phyloP scores from a whole-genome alignment of 2,329 filamentous ascomycete species.

The Aspergillus oerlinghausenensis region DNA sequence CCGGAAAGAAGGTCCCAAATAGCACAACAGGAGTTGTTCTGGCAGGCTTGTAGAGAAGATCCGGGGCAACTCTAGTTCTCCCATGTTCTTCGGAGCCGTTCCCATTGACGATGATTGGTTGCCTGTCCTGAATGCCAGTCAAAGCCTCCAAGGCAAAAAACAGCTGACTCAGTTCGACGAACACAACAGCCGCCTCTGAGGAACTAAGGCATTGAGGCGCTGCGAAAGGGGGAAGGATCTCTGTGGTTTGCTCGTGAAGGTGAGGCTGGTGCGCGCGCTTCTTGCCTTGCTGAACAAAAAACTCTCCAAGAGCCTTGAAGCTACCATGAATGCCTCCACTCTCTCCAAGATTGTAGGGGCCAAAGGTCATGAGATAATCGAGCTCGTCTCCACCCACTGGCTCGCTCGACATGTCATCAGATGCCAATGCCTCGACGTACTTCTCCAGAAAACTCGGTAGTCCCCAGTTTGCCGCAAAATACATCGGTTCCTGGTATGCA shows the following conservation, averaged over 20 bases:
- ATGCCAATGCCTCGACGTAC: neutral
- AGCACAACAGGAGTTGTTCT: neutral
- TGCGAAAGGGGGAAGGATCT: neutral
- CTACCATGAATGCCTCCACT: neutral
- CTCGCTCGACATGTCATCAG: neutral
- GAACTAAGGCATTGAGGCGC: neutral
- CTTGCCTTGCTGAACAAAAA: neutral
- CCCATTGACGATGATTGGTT: neutral
- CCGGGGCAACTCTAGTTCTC: neutral
- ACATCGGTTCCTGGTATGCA: neutral
- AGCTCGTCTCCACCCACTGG: neutral
- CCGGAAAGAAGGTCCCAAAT: neutral
- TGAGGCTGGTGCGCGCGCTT: neutral
- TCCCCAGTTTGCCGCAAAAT: neutral
- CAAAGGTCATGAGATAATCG: neutral
- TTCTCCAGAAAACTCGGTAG: neutral
- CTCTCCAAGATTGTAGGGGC: neutral
- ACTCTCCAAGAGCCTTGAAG: neutral
- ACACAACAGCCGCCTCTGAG: neutral
- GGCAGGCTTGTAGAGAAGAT: neutral
- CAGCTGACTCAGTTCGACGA: neutral
- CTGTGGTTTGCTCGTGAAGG: neutral
- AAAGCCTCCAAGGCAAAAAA: neutral
- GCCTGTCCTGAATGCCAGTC: neutral
- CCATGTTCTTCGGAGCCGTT: neutral